phyloP scores from a whole-genome alignment of 768 basidiomycete species.

The Pleurotus djamor region DNA sequence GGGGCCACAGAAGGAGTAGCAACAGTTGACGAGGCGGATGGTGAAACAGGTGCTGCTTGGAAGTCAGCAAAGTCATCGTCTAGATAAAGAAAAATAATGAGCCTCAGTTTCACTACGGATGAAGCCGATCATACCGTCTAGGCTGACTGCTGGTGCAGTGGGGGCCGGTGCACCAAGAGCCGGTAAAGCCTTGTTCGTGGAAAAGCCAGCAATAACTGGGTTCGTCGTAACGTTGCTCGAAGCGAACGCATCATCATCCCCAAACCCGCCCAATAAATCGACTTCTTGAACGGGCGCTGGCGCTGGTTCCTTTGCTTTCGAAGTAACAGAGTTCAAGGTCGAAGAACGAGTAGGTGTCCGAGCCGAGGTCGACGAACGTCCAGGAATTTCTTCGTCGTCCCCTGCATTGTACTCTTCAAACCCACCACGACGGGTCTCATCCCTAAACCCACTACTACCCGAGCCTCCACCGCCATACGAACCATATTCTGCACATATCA shows the following conservation, averaged over 20 bases:
- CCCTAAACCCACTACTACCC: conserved; percentile 46
- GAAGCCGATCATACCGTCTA: conserved; percentile 37
- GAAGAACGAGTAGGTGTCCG: conserved; percentile 28
- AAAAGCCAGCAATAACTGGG: conserved; percentile 24
- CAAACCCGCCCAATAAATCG: conserved; percentile 78
- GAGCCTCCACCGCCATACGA: conserved; percentile 35
- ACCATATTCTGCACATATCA: conserved; percentile 19
- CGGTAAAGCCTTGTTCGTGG: conserved; percentile 56
- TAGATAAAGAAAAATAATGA: conserved; percentile 13
- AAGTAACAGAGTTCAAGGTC: conserved; percentile 13
- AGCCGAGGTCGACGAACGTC: conserved; percentile 33
- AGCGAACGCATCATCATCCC: conserved; percentile 61
- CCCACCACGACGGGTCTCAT: conserved; percentile 49
- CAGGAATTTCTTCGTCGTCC: conserved; percentile 63
- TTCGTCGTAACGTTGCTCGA: conserved; percentile 26
- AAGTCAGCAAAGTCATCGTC: conserved; percentile 90
- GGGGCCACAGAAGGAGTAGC: conserved; percentile 28
- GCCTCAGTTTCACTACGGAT: conserved; percentile 6
- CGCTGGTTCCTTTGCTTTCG: conserved; percentile 32
- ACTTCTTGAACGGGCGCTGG: conserved; percentile 47
- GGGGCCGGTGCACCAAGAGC: conserved; percentile 26
- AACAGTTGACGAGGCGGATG: conserved; percentile 14
- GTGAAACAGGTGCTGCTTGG: conserved; percentile 60
- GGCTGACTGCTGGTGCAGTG: conserved; percentile 23
- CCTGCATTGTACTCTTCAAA: conserved; percentile 98